Evolutionary conservation across 2,329 filamentous ascomycete species (phyloP).

Genomic region (Pseudogymnoascus sp.): DNA sequence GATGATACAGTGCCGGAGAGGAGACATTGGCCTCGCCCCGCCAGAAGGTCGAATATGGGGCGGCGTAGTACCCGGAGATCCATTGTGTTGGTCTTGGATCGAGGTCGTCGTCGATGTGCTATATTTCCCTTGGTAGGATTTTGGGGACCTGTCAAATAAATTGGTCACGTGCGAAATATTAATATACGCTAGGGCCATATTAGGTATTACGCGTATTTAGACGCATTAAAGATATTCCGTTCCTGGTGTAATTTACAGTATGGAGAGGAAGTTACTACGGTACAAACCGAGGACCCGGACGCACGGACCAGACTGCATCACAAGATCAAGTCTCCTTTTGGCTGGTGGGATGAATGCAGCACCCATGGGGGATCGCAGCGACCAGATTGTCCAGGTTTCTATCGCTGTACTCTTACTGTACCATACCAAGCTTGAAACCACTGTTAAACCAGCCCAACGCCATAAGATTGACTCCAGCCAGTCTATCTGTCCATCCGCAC

Average conservation of each 20-base stretch:
- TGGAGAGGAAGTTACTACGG: not conserved
- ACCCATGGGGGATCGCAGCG: not conserved
- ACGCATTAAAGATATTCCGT: not conserved
- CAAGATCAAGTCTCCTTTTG: constrained; percentile 9
- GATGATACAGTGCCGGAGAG: constrained; percentile 22
- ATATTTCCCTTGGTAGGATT: constrained; percentile 9
- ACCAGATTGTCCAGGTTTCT: not conserved
- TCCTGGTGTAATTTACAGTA: not conserved
- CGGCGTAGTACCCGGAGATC: constrained; percentile 25
- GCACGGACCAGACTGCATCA: not conserved
- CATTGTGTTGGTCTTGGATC: constrained; percentile 19
- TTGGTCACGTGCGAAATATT: not conserved
- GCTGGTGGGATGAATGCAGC: constrained; percentile 2
- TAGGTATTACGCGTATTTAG: too few species aligned
- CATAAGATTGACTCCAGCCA: not conserved
- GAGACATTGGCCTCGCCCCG: constrained; percentile 22
- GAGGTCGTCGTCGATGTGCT: constrained; percentile 8
- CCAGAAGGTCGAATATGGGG: constrained; percentile 23
- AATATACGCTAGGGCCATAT: not conserved
- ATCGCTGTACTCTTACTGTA: not conserved
- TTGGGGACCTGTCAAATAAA: constrained; percentile 6
- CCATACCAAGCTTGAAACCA: not conserved
- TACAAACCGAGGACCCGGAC: not conserved
- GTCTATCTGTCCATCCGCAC: not conserved
- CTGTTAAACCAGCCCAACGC: not conserved